Evolutionary conservation across 2,329 filamentous ascomycete genomes (phyloP).

Genomic region (Sarocladium strictum): DNA sequence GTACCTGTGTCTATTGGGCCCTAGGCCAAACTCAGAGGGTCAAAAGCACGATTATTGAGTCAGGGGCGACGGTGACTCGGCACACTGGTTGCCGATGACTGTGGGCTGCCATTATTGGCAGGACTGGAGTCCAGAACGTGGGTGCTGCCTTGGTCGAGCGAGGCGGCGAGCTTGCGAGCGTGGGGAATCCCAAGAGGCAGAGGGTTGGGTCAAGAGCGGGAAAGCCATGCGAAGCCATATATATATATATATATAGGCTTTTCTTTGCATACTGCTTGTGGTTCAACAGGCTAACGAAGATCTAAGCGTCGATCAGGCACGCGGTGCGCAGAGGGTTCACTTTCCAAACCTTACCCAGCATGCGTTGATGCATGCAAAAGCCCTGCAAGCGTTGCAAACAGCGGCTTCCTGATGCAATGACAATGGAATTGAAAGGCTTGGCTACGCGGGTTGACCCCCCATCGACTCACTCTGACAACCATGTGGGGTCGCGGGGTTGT

Average conservation of each 20-base stretch:
- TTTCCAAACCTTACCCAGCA: too few species aligned
- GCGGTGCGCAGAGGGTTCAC: too few species aligned
- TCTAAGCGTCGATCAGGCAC: too few species aligned
- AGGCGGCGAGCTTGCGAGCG: neutral
- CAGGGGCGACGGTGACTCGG: constrained; percentile 4
- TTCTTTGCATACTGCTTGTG: too few species aligned
- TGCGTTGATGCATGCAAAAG: too few species aligned
- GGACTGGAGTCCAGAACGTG: neutral
- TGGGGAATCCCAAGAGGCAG: neutral
- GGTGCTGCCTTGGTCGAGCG: neutral
- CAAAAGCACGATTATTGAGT: neutral
- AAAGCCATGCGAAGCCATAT: too few species aligned
- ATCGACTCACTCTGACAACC: neutral
- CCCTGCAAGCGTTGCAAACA: too few species aligned
- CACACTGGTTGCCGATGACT: neutral
- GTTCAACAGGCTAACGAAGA: too few species aligned
- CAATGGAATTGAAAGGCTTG: too few species aligned
- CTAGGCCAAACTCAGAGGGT: constrained; percentile 1
- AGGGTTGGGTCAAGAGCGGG: neutral
- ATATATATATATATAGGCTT: too few species aligned
- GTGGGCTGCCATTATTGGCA: neutral
- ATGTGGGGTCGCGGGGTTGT: constrained; percentile 7
- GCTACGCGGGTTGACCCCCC: too few species aligned
- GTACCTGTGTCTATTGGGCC: neutral
- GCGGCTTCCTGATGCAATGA: too few species aligned